Base-by-base conservation (phyloP, 495 filamentous ascomycete genomes). In the Rhypophila decipiens region DNA sequence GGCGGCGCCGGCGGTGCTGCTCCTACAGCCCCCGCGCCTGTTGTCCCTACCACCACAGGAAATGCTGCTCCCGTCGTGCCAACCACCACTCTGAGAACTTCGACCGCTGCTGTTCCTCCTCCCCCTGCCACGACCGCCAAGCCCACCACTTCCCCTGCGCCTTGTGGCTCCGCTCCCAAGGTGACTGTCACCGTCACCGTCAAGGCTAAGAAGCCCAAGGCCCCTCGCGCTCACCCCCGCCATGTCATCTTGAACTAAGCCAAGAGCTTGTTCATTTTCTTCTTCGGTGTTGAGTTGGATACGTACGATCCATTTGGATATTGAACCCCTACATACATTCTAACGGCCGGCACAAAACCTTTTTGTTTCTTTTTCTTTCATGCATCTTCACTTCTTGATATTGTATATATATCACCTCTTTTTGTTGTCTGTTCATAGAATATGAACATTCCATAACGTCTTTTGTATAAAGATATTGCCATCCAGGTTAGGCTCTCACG, bases 1-100 rank as follows among this genome's bases (percentile, higher is more conserved):
- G 50, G 24, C 5, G 24, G 11, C n/a, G 50, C 50, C 11, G 21
- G 38, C 19, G 36, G 38, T 13, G 38, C 29, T 20, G 22, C 44
- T 22, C 33, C 33, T 24, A 20, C 43, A 20, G 31, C 50, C 31
- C 5, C 49, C 15, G 49, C 38, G 15, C 34, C 31, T 40, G 33
- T 34, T 46, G 44, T 36, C 20, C 17, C 38, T 36, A 24, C 24
- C 11, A 23, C 39, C n/a, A 45, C 45, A 3, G 24, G 19, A 4
- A 21, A 17, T 5, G 39, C 10, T 18, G 39, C 35, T 15, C 12
- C n/a, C 18, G 5, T 5, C 7, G 18, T 15, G 8, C 35, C 15
- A 15, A 17, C 35, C 5, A 37, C 35, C 7, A 8, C 29, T 13
- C 12, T 15, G 9, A 37, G 5, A 15, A 31, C 27, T 13, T 31